phyloP scores from a whole-genome alignment of 176 grass and related monocot species.

The Avena sativa region DNA sequence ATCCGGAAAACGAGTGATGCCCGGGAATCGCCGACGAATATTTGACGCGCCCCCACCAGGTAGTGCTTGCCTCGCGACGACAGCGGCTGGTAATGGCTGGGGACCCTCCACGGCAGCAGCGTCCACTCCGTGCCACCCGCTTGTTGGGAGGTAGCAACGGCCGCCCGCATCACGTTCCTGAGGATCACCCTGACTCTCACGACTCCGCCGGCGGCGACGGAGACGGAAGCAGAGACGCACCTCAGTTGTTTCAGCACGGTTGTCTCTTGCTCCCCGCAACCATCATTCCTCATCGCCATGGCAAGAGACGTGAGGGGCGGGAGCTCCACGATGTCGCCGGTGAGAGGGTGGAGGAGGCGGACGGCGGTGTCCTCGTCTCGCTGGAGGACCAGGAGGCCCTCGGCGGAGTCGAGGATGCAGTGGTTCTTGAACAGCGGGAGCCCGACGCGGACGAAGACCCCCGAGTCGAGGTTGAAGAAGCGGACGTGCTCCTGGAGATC shows the following conservation, averaged over 20 bases:
- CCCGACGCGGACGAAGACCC: not conserved
- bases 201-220: not conserved
- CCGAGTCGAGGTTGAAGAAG: conserved; percentile 26
- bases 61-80: not conserved
- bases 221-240: not conserved
- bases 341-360: conserved; percentile 22
- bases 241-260: not conserved
- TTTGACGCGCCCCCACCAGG: not conserved
- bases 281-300: not conserved
- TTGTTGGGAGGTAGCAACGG: not conserved
- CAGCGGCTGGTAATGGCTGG: not conserved
- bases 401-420: not conserved
- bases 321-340: conserved; percentile 15
- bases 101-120: not conserved
- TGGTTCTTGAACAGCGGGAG: not conserved
- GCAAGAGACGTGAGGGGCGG: not conserved
- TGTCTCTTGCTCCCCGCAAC: not conserved
- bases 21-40: too few relatives aligned
- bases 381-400: conserved; percentile 22
- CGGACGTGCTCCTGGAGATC: not conserved
- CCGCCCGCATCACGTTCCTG: not conserved
- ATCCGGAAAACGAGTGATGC: not conserved
- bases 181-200: conserved; percentile 10
- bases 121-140: not conserved
- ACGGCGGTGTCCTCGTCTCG: conserved; percentile 14